Evolutionary conservation across 2,329 filamentous ascomycete genomes (phyloP).

Genomic region (Beauveria brongniartii): DNA sequence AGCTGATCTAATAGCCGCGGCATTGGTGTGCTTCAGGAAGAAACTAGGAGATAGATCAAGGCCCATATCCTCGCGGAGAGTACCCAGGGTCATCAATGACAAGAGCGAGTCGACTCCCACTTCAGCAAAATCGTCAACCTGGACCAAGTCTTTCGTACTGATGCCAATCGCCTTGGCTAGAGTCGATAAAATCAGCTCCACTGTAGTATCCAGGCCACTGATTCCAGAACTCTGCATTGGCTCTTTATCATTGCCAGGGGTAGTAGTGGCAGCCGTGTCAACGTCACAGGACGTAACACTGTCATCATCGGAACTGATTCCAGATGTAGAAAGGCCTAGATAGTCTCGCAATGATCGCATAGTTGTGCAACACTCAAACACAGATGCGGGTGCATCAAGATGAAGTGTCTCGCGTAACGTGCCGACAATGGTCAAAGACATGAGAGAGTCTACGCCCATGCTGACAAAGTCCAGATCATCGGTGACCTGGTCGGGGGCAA

Average conservation of each 20-base stretch:
- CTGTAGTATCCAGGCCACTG: background rate
- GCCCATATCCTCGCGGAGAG: background rate
- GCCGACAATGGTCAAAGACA: background rate
- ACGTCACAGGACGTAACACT: too few relatives aligned
- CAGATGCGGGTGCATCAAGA: background rate
- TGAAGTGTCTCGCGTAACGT: background rate
- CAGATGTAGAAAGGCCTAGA: too few relatives aligned
- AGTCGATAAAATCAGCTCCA: conserved; percentile 37
- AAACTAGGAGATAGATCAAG: background rate
- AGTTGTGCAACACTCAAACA: too few relatives aligned
- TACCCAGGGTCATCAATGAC: conserved; percentile 40
- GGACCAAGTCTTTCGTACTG: conserved; percentile 42
- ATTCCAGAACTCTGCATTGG: too few relatives aligned
- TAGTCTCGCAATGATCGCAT: too few relatives aligned
- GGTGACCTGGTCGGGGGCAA: background rate
- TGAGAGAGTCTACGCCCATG: background rate
- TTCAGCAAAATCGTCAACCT: conserved; percentile 47
- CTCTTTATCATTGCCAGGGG: too few relatives aligned
- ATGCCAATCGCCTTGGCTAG: conserved; percentile 48
- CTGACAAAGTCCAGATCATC: background rate
- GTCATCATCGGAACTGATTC: too few relatives aligned
- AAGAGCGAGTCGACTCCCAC: conserved; percentile 54
- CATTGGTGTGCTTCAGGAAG: background rate
- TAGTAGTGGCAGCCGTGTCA: too few relatives aligned
- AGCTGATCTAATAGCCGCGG: background rate